Evolutionary conservation across 768 basidiomycete genomes (phyloP).

Genomic region (Trametes villosa): DNA sequence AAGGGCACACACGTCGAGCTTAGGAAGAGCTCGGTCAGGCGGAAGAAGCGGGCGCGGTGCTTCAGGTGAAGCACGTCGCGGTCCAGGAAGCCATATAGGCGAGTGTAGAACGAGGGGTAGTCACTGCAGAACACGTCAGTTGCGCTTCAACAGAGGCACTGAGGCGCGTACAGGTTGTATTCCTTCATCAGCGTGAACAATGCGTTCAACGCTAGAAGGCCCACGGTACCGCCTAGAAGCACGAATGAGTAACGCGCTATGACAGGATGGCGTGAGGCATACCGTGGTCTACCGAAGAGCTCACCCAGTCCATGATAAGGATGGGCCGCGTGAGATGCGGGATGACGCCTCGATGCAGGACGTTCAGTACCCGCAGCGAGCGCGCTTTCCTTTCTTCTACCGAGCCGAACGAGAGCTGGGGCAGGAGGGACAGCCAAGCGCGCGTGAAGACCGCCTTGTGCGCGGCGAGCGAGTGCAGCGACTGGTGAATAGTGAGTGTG

Average conservation of each 20-base stretch:
- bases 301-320: slow-evolving; percentile 91
- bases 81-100: slow-evolving; percentile 89
- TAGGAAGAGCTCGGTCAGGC: slow-evolving; percentile 88
- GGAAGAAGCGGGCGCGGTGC: slow-evolving; percentile 93
- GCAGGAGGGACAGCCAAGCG: slow-evolving; percentile 77
- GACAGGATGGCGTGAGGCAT: slow-evolving; percentile 25
- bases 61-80: slow-evolving; percentile 88
- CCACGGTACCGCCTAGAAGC: slow-evolving; percentile 80
- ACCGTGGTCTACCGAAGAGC: slow-evolving; percentile 83
- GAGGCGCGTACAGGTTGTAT: slow-evolving; percentile 93
- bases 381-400: slow-evolving; percentile 41
- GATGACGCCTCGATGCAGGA: slow-evolving; percentile 83
- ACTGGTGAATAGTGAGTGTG: slow-evolving; percentile 74
- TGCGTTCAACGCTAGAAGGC: slow-evolving; percentile 88
- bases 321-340: slow-evolving; percentile 81
- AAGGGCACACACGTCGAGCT: slow-evolving; percentile 75
- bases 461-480: slow-evolving; percentile 73
- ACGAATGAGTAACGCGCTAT: neutral
- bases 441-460: slow-evolving; percentile 83
- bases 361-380: slow-evolving; percentile 63
- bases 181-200: slow-evolving; percentile 89
- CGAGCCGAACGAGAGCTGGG: slow-evolving; percentile 51
- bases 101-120: slow-evolving; percentile 93
- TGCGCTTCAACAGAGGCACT: too few species aligned
- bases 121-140: slow-evolving; percentile 59